Percentiles rank a stretch among this genome's conserved stretches.
Conservation (phyloP, 208 protist genomes). For the Tritrichomonas foetus region DNA sequence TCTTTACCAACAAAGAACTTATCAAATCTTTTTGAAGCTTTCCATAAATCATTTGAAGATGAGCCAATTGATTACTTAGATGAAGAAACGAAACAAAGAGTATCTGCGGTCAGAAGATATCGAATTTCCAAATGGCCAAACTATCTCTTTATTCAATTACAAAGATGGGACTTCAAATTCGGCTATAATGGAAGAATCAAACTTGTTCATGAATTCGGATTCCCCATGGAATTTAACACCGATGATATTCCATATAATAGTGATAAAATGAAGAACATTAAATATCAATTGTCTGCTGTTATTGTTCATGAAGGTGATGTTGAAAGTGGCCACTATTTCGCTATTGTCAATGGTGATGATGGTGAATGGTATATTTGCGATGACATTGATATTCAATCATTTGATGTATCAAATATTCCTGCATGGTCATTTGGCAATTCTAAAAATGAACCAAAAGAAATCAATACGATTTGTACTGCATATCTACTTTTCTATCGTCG, state of each 20-base stretch:
- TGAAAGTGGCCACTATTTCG: not conserved
- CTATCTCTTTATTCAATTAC: not conserved
- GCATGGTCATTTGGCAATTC: not conserved
- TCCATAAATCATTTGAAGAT: not conserved
- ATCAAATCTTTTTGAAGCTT: not conserved
- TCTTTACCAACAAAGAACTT: not conserved
- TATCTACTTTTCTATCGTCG: constrained; percentile 6
- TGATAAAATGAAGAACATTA: not conserved
- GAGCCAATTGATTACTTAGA: not conserved
- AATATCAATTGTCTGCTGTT: not conserved
- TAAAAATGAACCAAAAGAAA: not conserved
- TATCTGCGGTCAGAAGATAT: not conserved
- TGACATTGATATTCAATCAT: not conserved
- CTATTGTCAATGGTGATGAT: not conserved
- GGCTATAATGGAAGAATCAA: not conserved
- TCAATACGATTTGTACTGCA: not conserved
- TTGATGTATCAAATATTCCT: not conserved
- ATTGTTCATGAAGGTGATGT: not conserved
- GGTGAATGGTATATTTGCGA: constrained; percentile 3
- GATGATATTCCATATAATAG: not conserved
- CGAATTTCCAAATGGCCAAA: not conserved
- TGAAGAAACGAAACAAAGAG: not conserved
- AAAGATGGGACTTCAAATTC: not conserved
- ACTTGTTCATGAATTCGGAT: not conserved
- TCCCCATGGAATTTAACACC: not conserved